Evolutionary conservation across 1,284 basidiomycete species (phyloP).

Genomic region (Ganoderma boninense): DNA sequence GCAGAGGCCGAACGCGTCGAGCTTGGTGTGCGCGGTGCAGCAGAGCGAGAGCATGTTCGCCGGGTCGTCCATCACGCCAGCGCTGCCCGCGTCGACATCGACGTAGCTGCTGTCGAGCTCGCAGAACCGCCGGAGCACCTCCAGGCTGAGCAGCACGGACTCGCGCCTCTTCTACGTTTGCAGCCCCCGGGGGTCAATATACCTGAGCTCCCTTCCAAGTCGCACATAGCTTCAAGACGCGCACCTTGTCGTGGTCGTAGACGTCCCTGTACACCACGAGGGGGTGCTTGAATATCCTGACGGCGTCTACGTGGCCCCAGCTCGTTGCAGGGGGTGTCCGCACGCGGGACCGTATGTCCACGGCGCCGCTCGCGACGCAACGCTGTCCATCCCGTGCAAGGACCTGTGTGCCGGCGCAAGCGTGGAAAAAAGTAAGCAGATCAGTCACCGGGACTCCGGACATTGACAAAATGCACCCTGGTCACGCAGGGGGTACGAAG

Average conservation of each 20-base stretch:
- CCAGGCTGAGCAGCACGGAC: background rate
- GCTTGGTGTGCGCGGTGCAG: background rate
- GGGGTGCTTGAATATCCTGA: background rate
- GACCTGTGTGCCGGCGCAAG: background rate
- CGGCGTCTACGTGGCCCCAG: background rate
- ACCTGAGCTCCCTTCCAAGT: too few relatives aligned
- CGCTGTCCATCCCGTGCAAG: background rate
- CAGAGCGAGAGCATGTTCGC: background rate
- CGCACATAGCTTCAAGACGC: background rate
- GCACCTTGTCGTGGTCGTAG: background rate
- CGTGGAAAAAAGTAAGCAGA: too few relatives aligned
- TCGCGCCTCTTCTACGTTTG: background rate
- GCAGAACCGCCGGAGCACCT: background rate
- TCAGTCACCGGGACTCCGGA: too few relatives aligned
- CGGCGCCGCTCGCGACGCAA: background rate
- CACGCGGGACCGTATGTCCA: background rate
- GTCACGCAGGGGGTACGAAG: background rate
- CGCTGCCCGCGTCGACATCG: background rate
- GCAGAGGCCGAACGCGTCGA: background rate
- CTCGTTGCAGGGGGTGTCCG: background rate
- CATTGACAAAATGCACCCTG: background rate
- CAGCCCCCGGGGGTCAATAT: background rate
- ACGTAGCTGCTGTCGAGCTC: background rate
- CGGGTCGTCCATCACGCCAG: background rate
- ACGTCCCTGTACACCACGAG: background rate